Evolutionary conservation across 495 filamentous ascomycete species (phyloP), one percentile per base, ranked within the genome.

Genomic region (Darksidea phi): DNA sequence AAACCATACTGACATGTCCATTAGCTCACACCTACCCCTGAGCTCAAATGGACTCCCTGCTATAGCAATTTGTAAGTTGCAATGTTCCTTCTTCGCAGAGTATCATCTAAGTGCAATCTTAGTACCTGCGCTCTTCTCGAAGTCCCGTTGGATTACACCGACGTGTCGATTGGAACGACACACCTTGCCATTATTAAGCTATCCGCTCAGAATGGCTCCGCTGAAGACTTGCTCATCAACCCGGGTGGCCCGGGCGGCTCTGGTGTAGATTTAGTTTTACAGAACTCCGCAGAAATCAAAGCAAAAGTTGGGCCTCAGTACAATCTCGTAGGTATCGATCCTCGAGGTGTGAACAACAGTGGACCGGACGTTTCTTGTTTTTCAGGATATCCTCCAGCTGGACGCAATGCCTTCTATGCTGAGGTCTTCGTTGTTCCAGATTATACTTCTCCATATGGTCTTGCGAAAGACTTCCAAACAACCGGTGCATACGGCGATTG

Each of bases 301-400:
- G 24, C 59, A 0, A 38, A 34, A n/a, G 38, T 57, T 28, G 73
- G 68, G 13, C 37, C 61, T 10, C 38, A 47, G 11, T 82, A 77
- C 65, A 82, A 85, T 53, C 73, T 84, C 23, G 72, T 85, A 73
- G 75, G 78, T 66, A 80, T 72, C 70, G 81, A 84, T 25, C 75
- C 75, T 0, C 67, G 78, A 7, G 81, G 59, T 54, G 71, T 67
- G 63, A 77, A 64, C 28, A 53, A 53, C 15, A 60, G 24, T 48
- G 67, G 41, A 57, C 80, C 69, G 37, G 64, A 68, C 0, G 71
- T 78, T 34, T 71, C 72, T 18, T 85, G 82, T 66, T 82, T 83
- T 24, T 74, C 78, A 18, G 61, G 58, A 23, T 15, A 53, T 13
- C 25, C 43, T 0, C 51, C 48, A 13, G 69, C 50, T 3, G 67